Conservation (phyloP, 495 filamentous ascomycete genomes). For the Penicillium antarcticum region DNA sequence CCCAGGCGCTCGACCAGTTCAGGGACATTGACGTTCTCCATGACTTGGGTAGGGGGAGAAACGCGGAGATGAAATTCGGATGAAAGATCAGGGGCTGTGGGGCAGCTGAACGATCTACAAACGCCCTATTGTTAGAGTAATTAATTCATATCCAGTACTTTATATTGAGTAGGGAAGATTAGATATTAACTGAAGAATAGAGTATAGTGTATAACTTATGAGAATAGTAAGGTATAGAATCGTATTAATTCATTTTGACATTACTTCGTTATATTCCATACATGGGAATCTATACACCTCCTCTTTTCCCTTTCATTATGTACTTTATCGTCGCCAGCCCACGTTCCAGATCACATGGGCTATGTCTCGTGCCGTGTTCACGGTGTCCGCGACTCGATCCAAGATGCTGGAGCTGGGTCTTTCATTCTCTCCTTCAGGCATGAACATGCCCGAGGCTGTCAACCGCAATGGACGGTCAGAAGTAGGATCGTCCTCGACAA, state of each 20-base stretch:
- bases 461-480: constrained; percentile 53
- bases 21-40: constrained; percentile 58
- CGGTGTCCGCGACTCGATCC: constrained; percentile 83
- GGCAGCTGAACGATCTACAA: constrained; percentile 3
- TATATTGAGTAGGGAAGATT: too few species aligned
- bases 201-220: not conserved
- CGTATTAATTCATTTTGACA: not conserved
- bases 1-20: constrained; percentile 68
- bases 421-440: constrained; percentile 75
- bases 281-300: constrained; percentile 2
- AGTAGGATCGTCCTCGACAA: constrained; percentile 31
- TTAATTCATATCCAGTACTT: too few species aligned
- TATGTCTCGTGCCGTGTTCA: constrained; percentile 95
- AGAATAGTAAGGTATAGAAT: too few species aligned
- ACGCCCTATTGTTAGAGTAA: not conserved
- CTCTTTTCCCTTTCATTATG: too few species aligned
- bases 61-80: constrained; percentile 4
- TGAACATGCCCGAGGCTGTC: constrained; percentile 79
- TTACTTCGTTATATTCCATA: not conserved
- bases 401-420: constrained; percentile 59
- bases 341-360: constrained; percentile 98
- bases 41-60: constrained; percentile 17
- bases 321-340: constrained; percentile 73
- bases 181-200: too few species aligned
- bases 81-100: constrained; percentile 15